Percentiles rank a stretch among this genome's conserved stretches.
Evolutionary conservation across 495 filamentous ascomycete species (phyloP).

Genomic region (Tuber brumale): DNA sequence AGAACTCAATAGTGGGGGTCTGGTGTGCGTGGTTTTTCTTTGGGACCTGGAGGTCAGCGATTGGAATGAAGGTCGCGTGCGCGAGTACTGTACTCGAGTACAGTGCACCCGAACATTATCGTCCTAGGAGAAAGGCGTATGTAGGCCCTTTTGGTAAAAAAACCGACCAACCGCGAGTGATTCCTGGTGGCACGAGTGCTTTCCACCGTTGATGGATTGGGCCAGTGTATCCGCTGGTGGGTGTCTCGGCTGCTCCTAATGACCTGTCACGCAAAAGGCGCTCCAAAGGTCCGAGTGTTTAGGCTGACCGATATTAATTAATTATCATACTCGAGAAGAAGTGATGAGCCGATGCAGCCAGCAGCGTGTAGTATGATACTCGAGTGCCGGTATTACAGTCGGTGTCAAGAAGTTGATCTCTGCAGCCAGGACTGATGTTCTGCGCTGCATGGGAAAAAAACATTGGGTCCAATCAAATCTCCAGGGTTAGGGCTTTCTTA

Average conservation of each 20-base stretch:
- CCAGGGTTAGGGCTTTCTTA: neutral
- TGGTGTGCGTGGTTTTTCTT: neutral
- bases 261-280: neutral
- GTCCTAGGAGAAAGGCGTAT: neutral
- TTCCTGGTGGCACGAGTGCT: neutral
- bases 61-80: neutral
- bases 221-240: neutral
- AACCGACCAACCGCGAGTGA: neutral
- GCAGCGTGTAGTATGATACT: no score
- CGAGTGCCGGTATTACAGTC: no score
- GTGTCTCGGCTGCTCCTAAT: neutral
- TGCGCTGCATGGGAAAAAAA: no score
- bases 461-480: neutral
- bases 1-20: neutral
- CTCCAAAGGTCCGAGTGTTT: neutral
- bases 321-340: no score
- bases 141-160: neutral
- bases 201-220: neutral
- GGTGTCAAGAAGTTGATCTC: no score
- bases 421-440: no score
- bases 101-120: neutral
- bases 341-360: no score
- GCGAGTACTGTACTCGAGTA: no score
- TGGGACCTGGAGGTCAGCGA: neutral
- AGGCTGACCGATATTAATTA: neutral